Evolutionary conservation across 164 flowering plant species (phyloP), one percentile per base, ranked within the genome.

Genomic region (Vitis rupestris): DNA sequence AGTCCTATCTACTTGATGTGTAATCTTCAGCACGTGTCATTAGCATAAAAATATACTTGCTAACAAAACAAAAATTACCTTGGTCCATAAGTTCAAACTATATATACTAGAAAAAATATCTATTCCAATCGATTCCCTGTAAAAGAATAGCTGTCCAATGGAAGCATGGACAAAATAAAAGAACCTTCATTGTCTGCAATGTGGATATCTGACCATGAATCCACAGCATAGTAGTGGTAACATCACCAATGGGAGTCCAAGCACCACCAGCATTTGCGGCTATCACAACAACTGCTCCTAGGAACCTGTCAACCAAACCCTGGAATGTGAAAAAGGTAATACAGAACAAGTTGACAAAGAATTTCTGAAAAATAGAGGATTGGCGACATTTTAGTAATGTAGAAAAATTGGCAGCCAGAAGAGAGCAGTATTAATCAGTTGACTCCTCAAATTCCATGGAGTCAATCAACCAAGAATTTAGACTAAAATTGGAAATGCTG

Each of bases 231-330:
- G 99, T 90, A 19, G 99, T 95, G 44, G 99, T 95, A 61, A 95
- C 96, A 76, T 95, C 99, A 75, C 99, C 99, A 75, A 95, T 95
- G 3, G 98, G 99, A 47, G 98, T 91, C 99, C 99, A 95, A 60
- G 99, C 99, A 78, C 99, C 99, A 75, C 99, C 99, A 69, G 99
- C 94, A 87, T 95, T 95, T 66, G 99, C 98, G 30, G 99, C 98
- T 80, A 95, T 86, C 51, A 95, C 99, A 59, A 95, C 88, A 59
- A 95, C 99, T 75, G 94, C 99, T 75, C 99, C 99, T 17, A 95
- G 83, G 69, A 92, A 78, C 87, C 99, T 95, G 84, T 50, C 65
- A 68, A 68, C 19, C 49, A 68, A 51, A 71, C 55, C 55, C 13
- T 15, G 50, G 51, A 10, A 50, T 44, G 61, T 51, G 70, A 73